Evolutionary conservation across 1,139 yeast species (phyloP).

Genomic region (Scheffersomyces titani): DNA sequence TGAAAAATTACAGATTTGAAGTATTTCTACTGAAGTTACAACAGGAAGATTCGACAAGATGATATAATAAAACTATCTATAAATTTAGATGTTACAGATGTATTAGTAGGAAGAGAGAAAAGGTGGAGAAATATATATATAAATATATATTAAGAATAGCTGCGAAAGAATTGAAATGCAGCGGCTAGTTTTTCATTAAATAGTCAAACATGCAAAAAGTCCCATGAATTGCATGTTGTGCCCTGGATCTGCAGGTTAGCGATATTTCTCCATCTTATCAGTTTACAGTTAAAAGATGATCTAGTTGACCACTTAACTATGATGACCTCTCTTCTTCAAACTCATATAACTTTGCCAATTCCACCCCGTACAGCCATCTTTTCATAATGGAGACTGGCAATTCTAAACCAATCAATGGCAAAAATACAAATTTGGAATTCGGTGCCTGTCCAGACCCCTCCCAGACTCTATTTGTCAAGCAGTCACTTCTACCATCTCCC

Average conservation of each 20-base stretch:
- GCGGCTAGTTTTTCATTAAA: background rate
- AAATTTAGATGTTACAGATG: background rate
- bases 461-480: conserved; percentile 19
- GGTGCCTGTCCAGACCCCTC: background rate
- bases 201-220: background rate
- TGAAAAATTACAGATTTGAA: background rate
- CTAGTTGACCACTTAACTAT: background rate
- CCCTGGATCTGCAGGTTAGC: background rate
- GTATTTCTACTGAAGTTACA: background rate
- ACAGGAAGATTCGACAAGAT: background rate
- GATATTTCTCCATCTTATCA: background rate
- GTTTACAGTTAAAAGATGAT: background rate
- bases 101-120: background rate
- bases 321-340: background rate
- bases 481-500: conserved; percentile 42
- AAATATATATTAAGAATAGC: background rate
- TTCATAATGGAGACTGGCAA: background rate
- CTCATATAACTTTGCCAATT: background rate
- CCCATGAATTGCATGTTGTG: background rate
- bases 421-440: background rate
- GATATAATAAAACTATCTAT: background rate
- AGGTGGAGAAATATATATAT: background rate
- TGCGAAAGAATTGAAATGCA: background rate
- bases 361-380: background rate
- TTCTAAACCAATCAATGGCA: background rate